phyloP scores from a whole-genome alignment of 352 stramenopile species.

The Stephanocyclus meneghinianus region DNA sequence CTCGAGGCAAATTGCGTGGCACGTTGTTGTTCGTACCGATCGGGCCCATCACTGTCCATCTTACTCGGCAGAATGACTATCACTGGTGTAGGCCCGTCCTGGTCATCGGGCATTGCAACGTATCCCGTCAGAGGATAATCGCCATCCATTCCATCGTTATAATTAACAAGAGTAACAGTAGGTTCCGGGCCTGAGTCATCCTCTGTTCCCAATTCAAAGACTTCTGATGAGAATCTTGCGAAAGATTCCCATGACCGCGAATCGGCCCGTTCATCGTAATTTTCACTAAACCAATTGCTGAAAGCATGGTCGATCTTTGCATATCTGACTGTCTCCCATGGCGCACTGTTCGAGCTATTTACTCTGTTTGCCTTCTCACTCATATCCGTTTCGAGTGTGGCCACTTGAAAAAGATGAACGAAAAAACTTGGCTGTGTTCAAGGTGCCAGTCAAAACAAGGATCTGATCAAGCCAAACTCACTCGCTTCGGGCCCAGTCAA shows the following conservation, averaged over 20 bases:
- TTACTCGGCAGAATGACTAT: slow-evolving; percentile 1
- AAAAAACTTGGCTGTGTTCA: not conserved
- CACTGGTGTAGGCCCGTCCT: not conserved
- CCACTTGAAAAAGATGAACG: not conserved
- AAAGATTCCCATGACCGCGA: slow-evolving; percentile 49
- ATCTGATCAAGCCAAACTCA: not conserved
- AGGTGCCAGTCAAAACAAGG: not conserved
- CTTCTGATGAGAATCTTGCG: slow-evolving; percentile 31
- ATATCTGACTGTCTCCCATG: slow-evolving; percentile 59
- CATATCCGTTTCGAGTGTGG: slow-evolving; percentile 5
- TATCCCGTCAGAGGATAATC: slow-evolving; percentile 2
- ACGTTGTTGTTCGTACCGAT: slow-evolving; percentile 1
- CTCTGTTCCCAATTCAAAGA: slow-evolving; percentile 25
- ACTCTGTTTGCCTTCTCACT: slow-evolving; percentile 13
- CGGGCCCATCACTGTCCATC: not conserved
- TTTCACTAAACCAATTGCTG: slow-evolving; percentile 33
- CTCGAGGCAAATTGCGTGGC: not conserved
- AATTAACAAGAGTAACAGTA: not conserved
- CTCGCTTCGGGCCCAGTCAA: slow-evolving; percentile 16
- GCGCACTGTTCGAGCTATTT: slow-evolving; percentile 23
- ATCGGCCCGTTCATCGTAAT: slow-evolving; percentile 55
- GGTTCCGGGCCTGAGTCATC: not conserved
- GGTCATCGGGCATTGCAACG: not conserved
- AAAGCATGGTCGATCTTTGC: slow-evolving; percentile 45
- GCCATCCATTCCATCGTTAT: slow-evolving; percentile 4